phyloP scores from a whole-genome alignment of 2,329 filamentous ascomycete species.

The Fusarium falciforme region DNA sequence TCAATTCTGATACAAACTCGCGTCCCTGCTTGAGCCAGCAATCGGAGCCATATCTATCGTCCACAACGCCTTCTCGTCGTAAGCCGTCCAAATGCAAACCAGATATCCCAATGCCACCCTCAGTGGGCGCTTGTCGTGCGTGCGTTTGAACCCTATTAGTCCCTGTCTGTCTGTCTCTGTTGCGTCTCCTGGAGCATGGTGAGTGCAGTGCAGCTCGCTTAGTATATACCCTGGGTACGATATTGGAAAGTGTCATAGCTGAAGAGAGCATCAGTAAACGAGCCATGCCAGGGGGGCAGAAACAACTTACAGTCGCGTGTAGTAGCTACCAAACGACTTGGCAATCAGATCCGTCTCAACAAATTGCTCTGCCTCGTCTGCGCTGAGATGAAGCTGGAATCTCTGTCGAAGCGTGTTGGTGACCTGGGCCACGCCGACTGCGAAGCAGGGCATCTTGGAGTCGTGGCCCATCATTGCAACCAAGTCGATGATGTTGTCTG shows the following conservation, averaged over 20 bases:
- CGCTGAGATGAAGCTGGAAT: conserved; percentile 85
- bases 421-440: conserved; percentile 77
- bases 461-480: conserved; percentile 87
- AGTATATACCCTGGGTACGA: conserved; percentile 89
- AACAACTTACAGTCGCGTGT: conserved; percentile 78
- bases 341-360: conserved; percentile 83
- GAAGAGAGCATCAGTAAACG: conserved; percentile 10
- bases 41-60: conserved; percentile 40
- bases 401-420: conserved; percentile 77
- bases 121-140: conserved; percentile 13
- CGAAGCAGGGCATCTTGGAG: conserved; percentile 87
- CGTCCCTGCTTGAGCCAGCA: conserved; percentile 16
- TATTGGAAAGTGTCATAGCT: conserved; percentile 91
- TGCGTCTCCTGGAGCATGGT: background rate
- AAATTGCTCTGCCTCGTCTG: conserved; percentile 83
- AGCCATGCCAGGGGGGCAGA: background rate
- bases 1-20: conserved; percentile 28
- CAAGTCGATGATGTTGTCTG: conserved; percentile 83
- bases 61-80: conserved; percentile 43
- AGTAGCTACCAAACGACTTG: conserved; percentile 88
- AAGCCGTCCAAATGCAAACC: conserved; percentile 33
- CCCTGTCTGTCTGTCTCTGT: conserved; percentile 9
- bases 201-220: conserved; percentile 39
- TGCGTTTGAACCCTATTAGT: conserved; percentile 20
- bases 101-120: conserved; percentile 32